Base-by-base conservation (phyloP, 192 early-diverging fungal species). In the Nowakowskiella sp. region DNA sequence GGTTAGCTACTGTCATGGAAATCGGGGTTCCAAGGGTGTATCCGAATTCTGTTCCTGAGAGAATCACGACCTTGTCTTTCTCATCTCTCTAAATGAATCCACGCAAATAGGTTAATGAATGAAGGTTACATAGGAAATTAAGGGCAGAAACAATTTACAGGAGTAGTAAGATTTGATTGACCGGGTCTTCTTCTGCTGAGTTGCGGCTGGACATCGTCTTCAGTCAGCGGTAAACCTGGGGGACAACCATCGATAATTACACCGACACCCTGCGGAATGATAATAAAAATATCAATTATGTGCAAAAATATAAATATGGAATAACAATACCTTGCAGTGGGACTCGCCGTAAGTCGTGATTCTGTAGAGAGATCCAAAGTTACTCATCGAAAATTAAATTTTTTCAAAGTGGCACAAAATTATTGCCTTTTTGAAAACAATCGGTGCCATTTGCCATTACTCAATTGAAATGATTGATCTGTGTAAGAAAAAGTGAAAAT, bases 241-340 rank as follows among this genome's bases (percentile, higher is more conserved):
- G 95, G 95, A 53, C 84, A 85, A 43, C 92, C 92, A 60, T 98
- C 95, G 51, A 98, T 74, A 55, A 98, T 92, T 49, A 91, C 92
- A 46, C 93, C 93, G 4, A 98, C 93, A 10, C n/a, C n/a, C n/a
- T n/a, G n/a, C n/a, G n/a, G n/a, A n/a, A n/a, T n/a, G n/a, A n/a
- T n/a, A n/a, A n/a, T n/a, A n/a, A n/a, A n/a, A n/a, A n/a, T n/a
- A n/a, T n/a, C n/a, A n/a, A n/a, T n/a, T n/a, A n/a, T n/a, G n/a
- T n/a, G n/a, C n/a, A n/a, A n/a, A n/a, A n/a, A n/a, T n/a, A n/a
- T n/a, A n/a, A n/a, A n/a, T n/a, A n/a, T n/a, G n/a, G n/a, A n/a
- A n/a, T n/a, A n/a, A n/a, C n/a, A n/a, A n/a, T n/a, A 83, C 92
- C 59, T 94, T 96, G 75, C 95, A 97, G 76, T 98, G 95, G 29